These are phyloP conservation scores for Ustilago esculenta DNA, from an alignment of 1,284 basidiomycete genomes.

Conservation along the genomic window DNA sequence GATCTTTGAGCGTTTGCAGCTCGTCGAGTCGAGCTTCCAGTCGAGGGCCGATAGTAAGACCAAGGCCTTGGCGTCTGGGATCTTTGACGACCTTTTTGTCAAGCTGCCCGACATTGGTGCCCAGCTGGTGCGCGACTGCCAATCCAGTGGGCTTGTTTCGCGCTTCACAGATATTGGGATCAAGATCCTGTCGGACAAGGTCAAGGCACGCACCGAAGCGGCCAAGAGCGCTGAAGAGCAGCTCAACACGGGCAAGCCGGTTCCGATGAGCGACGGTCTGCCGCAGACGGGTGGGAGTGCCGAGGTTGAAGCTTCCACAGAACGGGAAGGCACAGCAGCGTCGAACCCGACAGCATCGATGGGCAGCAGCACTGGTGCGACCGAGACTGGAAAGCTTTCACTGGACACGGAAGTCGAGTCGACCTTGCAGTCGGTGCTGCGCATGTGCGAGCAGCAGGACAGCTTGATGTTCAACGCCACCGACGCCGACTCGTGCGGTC, in stretches of 20 bases:
- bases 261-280: neutral
- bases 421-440: conserved; percentile 23
- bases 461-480: conserved; percentile 39
- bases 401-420: conserved; percentile 11
- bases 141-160: conserved; percentile 27
- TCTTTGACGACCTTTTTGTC: conserved; percentile 43
- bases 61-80: conserved; percentile 30
- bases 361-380: neutral
- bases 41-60: conserved; percentile 47
- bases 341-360: neutral
- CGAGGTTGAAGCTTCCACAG: neutral
- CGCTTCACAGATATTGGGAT: conserved; percentile 42
- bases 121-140: conserved; percentile 39
- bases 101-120: conserved; percentile 27
- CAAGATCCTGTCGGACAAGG: conserved; percentile 32
- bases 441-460: conserved; percentile 43
- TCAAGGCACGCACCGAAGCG: conserved; percentile 8
- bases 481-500: conserved; percentile 36
- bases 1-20: conserved; percentile 43
- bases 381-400: neutral
- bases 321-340: neutral
- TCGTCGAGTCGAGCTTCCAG: conserved; percentile 44
- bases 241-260: neutral
- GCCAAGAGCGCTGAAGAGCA: neutral
- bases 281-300: neutral